Conservation (phyloP, 2,329 filamentous ascomycete genomes). For the Neoscytalidium dimidiatum region DNA sequence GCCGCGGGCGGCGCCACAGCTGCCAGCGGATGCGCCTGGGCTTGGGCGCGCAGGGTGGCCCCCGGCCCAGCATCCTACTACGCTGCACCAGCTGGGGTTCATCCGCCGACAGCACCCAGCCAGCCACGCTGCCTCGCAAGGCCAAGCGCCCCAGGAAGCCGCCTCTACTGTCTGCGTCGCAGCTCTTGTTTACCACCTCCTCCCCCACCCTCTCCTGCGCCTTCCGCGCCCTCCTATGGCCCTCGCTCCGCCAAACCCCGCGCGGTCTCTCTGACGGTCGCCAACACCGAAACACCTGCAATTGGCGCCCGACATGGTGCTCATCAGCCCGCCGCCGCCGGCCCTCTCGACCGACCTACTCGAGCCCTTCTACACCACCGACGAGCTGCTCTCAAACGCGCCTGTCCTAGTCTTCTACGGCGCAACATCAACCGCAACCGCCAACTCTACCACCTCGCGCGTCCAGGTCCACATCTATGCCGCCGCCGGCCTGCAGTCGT, state of each 20-base stretch:
- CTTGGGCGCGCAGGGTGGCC: not conserved
- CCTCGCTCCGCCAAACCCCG: slow-evolving; percentile 5
- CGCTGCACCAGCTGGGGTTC: slow-evolving; percentile 12
- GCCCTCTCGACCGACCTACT: slow-evolving; percentile 78
- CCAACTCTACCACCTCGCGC: slow-evolving; percentile 83
- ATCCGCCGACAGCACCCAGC: slow-evolving; percentile 14
- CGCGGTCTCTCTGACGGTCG: slow-evolving; percentile 14
- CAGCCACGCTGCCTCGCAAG: slow-evolving; percentile 7
- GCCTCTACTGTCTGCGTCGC: slow-evolving; percentile 12
- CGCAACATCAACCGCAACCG: slow-evolving; percentile 84
- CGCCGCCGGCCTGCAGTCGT: slow-evolving; percentile 84
- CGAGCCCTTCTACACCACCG: slow-evolving; percentile 84
- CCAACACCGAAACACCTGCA: slow-evolving; percentile 15
- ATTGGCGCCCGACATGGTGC: slow-evolving; percentile 66
- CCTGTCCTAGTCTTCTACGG: slow-evolving; percentile 91
- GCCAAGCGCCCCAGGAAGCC: not conserved
- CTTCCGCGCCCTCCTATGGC: slow-evolving; percentile 14
- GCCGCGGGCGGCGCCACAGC: slow-evolving; percentile 10
- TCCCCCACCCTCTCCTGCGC: slow-evolving; percentile 9
- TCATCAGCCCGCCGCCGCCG: slow-evolving; percentile 74
- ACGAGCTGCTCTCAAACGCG: slow-evolving; percentile 78
- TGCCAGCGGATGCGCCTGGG: not conserved
- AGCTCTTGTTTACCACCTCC: slow-evolving; percentile 13
- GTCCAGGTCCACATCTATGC: slow-evolving; percentile 94
- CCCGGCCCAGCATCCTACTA: not conserved